Evolutionary conservation across 2,329 filamentous ascomycete genomes (phyloP).

Genomic region (Phyllosticta paracitricarpa): DNA sequence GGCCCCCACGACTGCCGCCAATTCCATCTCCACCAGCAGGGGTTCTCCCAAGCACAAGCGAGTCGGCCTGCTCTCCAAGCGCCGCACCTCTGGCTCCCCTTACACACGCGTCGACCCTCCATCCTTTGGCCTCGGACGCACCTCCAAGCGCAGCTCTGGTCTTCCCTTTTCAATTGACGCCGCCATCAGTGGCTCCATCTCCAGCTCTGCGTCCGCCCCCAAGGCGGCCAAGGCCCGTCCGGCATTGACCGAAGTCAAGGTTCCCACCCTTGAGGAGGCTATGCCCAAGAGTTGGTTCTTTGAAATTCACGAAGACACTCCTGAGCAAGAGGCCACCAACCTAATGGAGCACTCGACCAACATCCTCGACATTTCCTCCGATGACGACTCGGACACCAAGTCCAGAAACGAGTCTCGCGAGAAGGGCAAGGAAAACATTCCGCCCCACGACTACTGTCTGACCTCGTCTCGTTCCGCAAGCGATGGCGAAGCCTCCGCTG

Average conservation of each 20-base stretch:
- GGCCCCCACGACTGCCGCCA: constrained; percentile 27
- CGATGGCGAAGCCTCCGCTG: constrained; percentile 14
- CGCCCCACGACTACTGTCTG: constrained; percentile 45
- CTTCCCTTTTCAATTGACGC: constrained; percentile 77
- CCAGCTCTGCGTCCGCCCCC: constrained; percentile 40
- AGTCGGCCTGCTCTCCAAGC: constrained; percentile 56
- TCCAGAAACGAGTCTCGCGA: constrained; percentile 45
- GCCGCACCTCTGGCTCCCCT: constrained; percentile 51
- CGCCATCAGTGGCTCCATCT: constrained; percentile 66
- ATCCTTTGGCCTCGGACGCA: constrained; percentile 40
- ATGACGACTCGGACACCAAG: constrained; percentile 61
- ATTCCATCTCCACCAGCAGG: constrained; percentile 43
- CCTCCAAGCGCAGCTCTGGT: constrained; percentile 28
- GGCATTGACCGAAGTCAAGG: constrained; percentile 14
- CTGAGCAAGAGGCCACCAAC: constrained; percentile 84
- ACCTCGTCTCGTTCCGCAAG: background rate
- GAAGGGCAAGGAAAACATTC: constrained; percentile 86
- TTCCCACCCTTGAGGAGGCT: constrained; percentile 46
- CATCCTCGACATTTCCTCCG: constrained; percentile 78
- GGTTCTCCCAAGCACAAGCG: constrained; percentile 69
- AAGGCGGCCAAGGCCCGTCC: constrained; percentile 23
- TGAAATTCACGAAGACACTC: constrained; percentile 85
- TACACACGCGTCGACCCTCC: constrained; percentile 65
- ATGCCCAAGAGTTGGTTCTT: constrained; percentile 67
- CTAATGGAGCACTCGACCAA: constrained; percentile 85